Evolutionary conservation across 148 eudicot genomes (phyloP), one percentile per base, ranked within the genome.

Genomic region (Polygonum maritimum): DNA sequence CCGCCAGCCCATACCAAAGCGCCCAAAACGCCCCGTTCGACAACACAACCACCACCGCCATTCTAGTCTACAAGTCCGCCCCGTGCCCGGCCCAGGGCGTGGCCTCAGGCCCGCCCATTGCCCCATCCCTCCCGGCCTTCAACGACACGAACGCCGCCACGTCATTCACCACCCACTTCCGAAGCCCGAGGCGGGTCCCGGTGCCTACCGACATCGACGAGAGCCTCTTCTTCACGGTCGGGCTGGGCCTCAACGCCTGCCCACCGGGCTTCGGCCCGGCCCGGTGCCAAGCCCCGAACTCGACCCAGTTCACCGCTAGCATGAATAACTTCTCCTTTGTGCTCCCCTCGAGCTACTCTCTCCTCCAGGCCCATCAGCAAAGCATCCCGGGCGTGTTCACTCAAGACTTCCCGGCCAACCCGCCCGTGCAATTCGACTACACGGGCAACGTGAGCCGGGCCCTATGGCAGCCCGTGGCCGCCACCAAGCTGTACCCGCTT

Each of bases 271-370:
- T 74, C 69, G 78, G 84, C 75, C 76, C 74, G 1, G 44, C 81
- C 45, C 81, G 74, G 40, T 94, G 97, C 71, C 97, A 94, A 77
- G 98, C 94, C 8, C 98, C 98, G 0, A 92, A 92, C 48, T 89
- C 90, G 0, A 92, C 96, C 16, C 86, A 94, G 48, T 88, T 94
- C 52, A 48, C 91, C 2, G 96, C 98, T 4, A 92, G 97, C 85
- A 89, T 95, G 97, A 95, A 95, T 88, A 95, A 95, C 75, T 81
- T 80, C 0, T 92, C 99, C 3, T 95, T 92, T 58, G 85, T 80
- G 10, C 88, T 94, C 21, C 98, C 98, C 0, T 82, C 91, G 2
- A 90, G 76, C 71, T 87, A 80, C 79, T 95, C 97, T 48, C 44
- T 90, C 19, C 90, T 92, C 0, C 96, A 95, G 84, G 94, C 99